These are phyloP conservation scores for Bimuria novae-zelandiae DNA, from an alignment of 2,329 filamentous ascomycete species.

Conservation along the genomic window DNA sequence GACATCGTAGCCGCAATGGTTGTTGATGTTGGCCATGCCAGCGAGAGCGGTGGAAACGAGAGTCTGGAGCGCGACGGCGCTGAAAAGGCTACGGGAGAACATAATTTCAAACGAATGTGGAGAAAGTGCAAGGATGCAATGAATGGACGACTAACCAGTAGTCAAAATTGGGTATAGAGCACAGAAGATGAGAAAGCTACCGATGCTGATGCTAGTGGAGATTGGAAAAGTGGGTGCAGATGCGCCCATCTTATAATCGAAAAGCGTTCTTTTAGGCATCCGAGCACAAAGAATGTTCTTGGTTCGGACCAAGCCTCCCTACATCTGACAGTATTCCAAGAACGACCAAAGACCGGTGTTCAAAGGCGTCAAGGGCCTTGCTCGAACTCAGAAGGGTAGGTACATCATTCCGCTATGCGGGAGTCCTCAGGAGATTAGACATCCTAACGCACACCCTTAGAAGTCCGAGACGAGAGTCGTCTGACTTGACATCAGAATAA, in stretches of 20 bases:
- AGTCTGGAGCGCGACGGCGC: constrained; percentile 12
- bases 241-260: constrained; percentile 6
- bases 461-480: background rate
- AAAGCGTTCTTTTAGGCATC: background rate
- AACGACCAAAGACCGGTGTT: constrained; percentile 1
- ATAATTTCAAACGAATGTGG: constrained; percentile 9
- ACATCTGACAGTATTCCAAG: constrained; percentile 3
- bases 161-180: constrained; percentile 11
- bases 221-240: background rate
- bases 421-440: constrained; percentile 4
- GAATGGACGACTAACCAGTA: constrained; percentile 19
- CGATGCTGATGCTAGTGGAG: constrained; percentile 6
- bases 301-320: background rate
- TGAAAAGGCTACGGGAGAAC: constrained; percentile 10
- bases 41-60: constrained; percentile 13
- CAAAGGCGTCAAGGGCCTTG: background rate
- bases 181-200: constrained; percentile 6
- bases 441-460: background rate
- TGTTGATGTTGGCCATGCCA: constrained; percentile 13
- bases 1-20: constrained; percentile 16
- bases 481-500: background rate
- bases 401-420: background rate
- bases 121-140: constrained; percentile 12
- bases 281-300: background rate
- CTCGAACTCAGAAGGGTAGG: background rate